phyloP scores from a whole-genome alignment of 148 eudicot species.

The Cornus kousa region DNA sequence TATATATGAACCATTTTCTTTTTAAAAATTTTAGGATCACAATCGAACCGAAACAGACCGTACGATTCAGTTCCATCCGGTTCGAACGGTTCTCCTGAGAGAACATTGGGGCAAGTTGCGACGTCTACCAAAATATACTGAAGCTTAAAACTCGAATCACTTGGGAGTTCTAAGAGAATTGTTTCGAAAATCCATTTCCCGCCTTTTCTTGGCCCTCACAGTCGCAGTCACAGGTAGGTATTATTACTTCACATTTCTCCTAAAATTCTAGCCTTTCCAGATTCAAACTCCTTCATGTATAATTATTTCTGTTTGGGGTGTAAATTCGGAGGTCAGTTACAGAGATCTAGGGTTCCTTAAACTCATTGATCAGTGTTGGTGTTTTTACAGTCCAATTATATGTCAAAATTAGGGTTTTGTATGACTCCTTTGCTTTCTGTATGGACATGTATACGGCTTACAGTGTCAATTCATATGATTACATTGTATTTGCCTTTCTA shows the following conservation, averaged over 20 bases:
- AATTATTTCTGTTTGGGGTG: not conserved
- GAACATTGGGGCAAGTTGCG: too few relatives aligned
- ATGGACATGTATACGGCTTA: not conserved
- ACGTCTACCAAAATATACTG: too few relatives aligned
- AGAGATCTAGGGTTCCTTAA: slow-evolving; percentile 3
- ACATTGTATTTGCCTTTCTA: not conserved
- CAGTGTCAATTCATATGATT: not conserved
- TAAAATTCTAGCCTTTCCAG: too few relatives aligned
- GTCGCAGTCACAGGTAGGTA: not conserved
- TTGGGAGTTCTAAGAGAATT: too few relatives aligned
- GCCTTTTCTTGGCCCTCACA: not conserved
- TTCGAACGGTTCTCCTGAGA: too few relatives aligned
- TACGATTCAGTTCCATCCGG: too few relatives aligned
- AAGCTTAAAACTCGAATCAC: too few relatives aligned
- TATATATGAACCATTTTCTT: too few relatives aligned
- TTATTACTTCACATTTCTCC: too few relatives aligned
- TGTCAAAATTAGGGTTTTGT: not conserved
- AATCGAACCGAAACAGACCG: too few relatives aligned
- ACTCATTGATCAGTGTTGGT: not conserved
- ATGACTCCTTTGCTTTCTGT: not conserved
- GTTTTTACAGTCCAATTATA: not conserved
- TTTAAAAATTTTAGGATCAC: too few relatives aligned
- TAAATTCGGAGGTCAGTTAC: not conserved
- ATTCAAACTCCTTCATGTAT: too few relatives aligned
- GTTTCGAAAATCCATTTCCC: not conserved